These are phyloP conservation scores for Cyberlindnera americana DNA, from an alignment of 805 yeast species.

Conservation along the genomic window DNA sequence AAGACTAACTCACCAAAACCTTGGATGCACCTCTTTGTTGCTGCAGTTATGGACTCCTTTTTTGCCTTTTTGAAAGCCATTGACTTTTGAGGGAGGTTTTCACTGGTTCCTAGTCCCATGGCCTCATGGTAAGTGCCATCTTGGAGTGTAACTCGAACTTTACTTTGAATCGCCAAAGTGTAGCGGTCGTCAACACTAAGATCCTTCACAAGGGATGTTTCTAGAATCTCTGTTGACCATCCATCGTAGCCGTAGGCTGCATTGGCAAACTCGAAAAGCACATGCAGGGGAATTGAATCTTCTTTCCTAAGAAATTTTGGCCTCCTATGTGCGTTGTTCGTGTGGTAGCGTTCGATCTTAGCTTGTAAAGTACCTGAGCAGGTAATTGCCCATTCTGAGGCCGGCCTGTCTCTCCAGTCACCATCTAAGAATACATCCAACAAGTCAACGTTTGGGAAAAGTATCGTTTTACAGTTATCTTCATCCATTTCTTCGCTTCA, in stretches of 20 bases:
- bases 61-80: slow-evolving; percentile 77
- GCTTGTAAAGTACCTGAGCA: slow-evolving; percentile 48
- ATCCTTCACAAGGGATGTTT: slow-evolving; percentile 20
- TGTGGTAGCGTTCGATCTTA: slow-evolving; percentile 35
- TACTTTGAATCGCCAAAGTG: slow-evolving; percentile 34
- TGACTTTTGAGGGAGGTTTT: slow-evolving; percentile 57
- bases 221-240: slow-evolving; percentile 46
- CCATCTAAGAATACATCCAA: slow-evolving; percentile 29
- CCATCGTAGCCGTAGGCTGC: slow-evolving; percentile 55
- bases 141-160: slow-evolving; percentile 63
- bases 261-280: slow-evolving; percentile 41
- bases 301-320: slow-evolving; percentile 2
- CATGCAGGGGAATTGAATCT: slow-evolving; percentile 30
- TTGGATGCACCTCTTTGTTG: slow-evolving; percentile 70
- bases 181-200: slow-evolving; percentile 9
- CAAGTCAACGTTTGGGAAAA: slow-evolving; percentile 21
- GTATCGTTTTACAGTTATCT: slow-evolving; percentile 3
- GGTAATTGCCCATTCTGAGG: slow-evolving; percentile 44
- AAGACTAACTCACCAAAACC: slow-evolving; percentile 66
- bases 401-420: slow-evolving; percentile 35
- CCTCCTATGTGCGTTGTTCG: slow-evolving; percentile 8
- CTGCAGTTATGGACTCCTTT: slow-evolving; percentile 85
- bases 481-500: too few relatives aligned
- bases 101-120: slow-evolving; percentile 70
- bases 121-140: slow-evolving; percentile 84